Evolutionary conservation across 1,139 yeast species (phyloP).

Genomic region (Suhomyces atakaporum): DNA sequence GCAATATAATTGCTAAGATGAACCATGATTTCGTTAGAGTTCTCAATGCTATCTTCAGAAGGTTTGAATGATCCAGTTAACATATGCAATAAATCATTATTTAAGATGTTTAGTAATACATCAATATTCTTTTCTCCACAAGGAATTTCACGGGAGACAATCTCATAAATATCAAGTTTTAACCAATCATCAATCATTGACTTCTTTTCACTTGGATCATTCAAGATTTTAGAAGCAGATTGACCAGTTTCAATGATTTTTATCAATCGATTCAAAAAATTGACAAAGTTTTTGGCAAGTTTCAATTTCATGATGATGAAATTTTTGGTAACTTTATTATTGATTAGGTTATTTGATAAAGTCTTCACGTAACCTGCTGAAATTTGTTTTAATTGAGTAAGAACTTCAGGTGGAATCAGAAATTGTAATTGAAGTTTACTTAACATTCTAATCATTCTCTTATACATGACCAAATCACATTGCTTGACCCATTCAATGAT

Average conservation of each 20-base stretch:
- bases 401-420: conserved; percentile 58
- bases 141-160: conserved; percentile 58
- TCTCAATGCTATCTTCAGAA: conserved; percentile 12
- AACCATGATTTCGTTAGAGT: conserved; percentile 14
- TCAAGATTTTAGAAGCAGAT: conserved; percentile 53
- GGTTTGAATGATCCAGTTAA: conserved; percentile 20
- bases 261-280: conserved; percentile 57
- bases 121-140: conserved; percentile 40
- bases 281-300: conserved; percentile 59
- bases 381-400: conserved; percentile 50
- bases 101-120: conserved; percentile 41
- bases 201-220: conserved; percentile 46
- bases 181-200: conserved; percentile 65
- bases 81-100: conserved; percentile 44
- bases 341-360: conserved; percentile 33
- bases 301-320: conserved; percentile 54
- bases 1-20: conserved; percentile 29
- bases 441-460: conserved; percentile 60
- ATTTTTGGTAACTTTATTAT: conserved; percentile 50
- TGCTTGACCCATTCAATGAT: conserved; percentile 62
- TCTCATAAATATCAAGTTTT: conserved; percentile 50
- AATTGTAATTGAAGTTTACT: conserved; percentile 64
- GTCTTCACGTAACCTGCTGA: conserved; percentile 44
- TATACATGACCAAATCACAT: conserved; percentile 68
- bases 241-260: conserved; percentile 62